These are phyloP conservation scores for Mallotus repandus DNA, from an alignment of 441 rosid genomes.

Conservation along the genomic window DNA sequence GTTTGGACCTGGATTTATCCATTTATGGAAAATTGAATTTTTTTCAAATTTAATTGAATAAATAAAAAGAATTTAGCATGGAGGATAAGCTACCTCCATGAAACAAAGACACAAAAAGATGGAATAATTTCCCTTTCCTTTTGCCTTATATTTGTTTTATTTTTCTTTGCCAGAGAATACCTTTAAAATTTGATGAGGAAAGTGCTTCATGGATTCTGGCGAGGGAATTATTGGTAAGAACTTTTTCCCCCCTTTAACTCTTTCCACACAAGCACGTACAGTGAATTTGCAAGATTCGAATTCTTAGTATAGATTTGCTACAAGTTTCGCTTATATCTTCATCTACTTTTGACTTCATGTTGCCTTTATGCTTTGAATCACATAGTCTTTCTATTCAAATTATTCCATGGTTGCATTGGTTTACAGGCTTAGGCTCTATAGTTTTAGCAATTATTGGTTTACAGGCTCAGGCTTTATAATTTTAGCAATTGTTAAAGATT, in stretches of 20 bases:
- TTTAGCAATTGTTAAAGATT: not conserved
- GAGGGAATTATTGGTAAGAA: conserved; percentile 71
- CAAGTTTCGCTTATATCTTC: not conserved
- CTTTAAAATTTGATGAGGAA: conserved; percentile 55
- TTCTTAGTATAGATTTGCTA: not conserved
- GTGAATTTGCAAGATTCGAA: not conserved
- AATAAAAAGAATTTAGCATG: not conserved
- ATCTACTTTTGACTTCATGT: not conserved
- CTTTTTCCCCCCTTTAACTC: not conserved
- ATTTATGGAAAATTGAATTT: too few relatives aligned
- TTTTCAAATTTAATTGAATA: not conserved
- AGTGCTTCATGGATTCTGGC: conserved; percentile 60
- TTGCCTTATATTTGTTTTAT: not conserved
- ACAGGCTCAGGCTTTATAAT: not conserved
- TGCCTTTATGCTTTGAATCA: not conserved
- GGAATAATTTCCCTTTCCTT: not conserved
- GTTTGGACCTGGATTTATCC: too few relatives aligned
- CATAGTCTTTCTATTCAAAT: not conserved
- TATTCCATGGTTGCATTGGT: too few relatives aligned
- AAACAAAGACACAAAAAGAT: not conserved
- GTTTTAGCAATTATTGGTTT: not conserved
- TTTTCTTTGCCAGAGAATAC: conserved; percentile 55
- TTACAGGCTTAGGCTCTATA: too few relatives aligned
- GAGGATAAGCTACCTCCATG: not conserved
- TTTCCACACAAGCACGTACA: not conserved